phyloP scores from a whole-genome alignment of 164 flowering plant species.

The Stephania cephalantha region DNA sequence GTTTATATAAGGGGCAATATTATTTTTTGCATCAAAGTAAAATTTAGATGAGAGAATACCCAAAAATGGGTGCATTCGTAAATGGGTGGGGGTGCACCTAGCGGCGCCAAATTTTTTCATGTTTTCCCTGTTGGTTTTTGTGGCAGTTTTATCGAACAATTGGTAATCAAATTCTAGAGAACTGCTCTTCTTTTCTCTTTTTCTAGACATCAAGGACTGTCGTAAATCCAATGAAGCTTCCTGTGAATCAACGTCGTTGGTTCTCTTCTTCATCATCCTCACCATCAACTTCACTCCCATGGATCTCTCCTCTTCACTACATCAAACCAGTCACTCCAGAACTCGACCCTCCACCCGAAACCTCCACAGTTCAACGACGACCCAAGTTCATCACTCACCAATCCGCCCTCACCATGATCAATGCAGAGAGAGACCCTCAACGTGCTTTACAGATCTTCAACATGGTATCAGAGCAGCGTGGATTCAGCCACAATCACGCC shows the following conservation, averaged over 20 bases:
- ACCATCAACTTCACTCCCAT: constrained; percentile 40
- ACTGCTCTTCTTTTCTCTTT: not conserved
- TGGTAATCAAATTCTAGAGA: too few relatives aligned
- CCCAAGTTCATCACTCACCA: constrained; percentile 63
- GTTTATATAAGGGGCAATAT: too few relatives aligned
- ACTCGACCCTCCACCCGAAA: constrained; percentile 40
- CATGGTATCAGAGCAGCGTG: constrained; percentile 56
- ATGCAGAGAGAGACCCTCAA: constrained; percentile 62
- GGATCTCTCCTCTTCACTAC: constrained; percentile 64
- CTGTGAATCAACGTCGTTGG: constrained; percentile 8
- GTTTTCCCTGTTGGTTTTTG: too few relatives aligned
- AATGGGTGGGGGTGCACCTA: too few relatives aligned
- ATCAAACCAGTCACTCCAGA: constrained; percentile 22
- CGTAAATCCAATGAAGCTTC: not conserved
- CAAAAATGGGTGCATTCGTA: too few relatives aligned
- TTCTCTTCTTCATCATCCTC: constrained; percentile 23
- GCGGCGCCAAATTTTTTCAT: too few relatives aligned
- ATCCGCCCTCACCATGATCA: constrained; percentile 49
- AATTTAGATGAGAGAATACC: too few relatives aligned
- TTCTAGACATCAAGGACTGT: not conserved
- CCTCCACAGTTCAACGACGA: constrained; percentile 23
- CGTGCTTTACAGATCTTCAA: constrained; percentile 74
- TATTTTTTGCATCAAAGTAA: too few relatives aligned
- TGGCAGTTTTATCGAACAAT: too few relatives aligned
- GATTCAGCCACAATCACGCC: constrained; percentile 71